phyloP scores from a whole-genome alignment of 2,329 filamentous ascomycete genomes.

The Orbilia brochopaga region DNA sequence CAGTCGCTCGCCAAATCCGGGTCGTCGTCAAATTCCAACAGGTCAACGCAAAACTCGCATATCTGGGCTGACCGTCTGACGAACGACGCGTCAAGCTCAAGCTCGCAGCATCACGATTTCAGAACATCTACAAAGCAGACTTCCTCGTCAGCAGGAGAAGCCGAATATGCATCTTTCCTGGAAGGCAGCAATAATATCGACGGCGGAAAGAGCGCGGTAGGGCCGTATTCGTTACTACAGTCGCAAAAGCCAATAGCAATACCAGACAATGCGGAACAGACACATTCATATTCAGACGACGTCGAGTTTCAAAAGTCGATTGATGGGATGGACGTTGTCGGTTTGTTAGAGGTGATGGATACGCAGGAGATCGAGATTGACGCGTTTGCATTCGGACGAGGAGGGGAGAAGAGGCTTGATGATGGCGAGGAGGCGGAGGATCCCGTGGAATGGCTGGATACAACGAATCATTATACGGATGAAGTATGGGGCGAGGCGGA shows the following conservation, averaged over 20 bases:
- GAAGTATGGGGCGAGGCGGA: constrained; percentile 34
- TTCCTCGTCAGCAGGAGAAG: background rate
- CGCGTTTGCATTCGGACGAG: constrained; percentile 24
- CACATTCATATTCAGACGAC: constrained; percentile 21
- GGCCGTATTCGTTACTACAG: constrained; percentile 38
- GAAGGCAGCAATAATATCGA: background rate
- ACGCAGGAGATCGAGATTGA: constrained; percentile 34
- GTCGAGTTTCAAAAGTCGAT: constrained; percentile 50
- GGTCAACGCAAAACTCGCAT: constrained; percentile 42
- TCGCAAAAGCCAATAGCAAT: background rate
- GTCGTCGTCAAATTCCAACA: constrained; percentile 43
- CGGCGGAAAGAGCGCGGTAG: constrained; percentile 6
- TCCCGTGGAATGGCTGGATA: constrained; percentile 45
- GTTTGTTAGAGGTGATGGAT: constrained; percentile 46
- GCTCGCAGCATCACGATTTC: constrained; percentile 11
- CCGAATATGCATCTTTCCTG: constrained; percentile 27
- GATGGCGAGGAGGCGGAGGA: constrained; percentile 38
- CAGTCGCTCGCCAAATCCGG: constrained; percentile 31
- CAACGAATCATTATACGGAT: constrained; percentile 29
- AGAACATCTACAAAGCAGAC: constrained; percentile 6
- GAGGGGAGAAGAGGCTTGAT: constrained; percentile 32
- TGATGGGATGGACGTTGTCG: constrained; percentile 40
- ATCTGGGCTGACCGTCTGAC: constrained; percentile 34
- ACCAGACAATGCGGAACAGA: too few species aligned
- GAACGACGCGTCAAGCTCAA: constrained; percentile 3